Evolutionary conservation across 768 basidiomycete genomes (phyloP).

Genomic region (Russula olivacea): DNA sequence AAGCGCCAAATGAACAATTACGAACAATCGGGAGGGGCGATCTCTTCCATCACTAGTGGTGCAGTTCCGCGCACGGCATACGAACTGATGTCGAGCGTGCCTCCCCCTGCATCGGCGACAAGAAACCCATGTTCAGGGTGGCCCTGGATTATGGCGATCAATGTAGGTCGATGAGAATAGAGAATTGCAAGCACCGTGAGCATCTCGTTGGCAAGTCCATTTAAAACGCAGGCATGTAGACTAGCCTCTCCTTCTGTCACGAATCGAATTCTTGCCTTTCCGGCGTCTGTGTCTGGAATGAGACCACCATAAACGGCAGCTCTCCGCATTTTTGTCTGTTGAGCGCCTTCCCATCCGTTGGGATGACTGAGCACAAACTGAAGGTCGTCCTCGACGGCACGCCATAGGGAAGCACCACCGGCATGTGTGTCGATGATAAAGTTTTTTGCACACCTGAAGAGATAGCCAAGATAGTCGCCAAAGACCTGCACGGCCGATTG

Average conservation of each 20-base stretch:
- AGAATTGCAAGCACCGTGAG: constrained; percentile 48
- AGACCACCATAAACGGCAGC: constrained; percentile 66
- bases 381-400: constrained; percentile 59
- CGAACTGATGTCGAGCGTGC: constrained; percentile 75
- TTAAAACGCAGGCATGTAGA: constrained; percentile 73
- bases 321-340: constrained; percentile 71
- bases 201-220: constrained; percentile 70
- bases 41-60: constrained; percentile 75
- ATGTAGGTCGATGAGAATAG: background rate
- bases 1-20: constrained; percentile 6
- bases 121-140: constrained; percentile 72
- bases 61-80: constrained; percentile 66
- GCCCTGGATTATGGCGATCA: constrained; percentile 39
- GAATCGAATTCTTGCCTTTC: constrained; percentile 66
- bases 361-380: constrained; percentile 76
- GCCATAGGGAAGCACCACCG: constrained; percentile 64
- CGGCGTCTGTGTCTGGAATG: constrained; percentile 68
- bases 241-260: constrained; percentile 84
- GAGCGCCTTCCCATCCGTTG: constrained; percentile 78
- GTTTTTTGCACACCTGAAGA: constrained; percentile 64
- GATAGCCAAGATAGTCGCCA: constrained; percentile 71
- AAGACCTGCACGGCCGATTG: constrained; percentile 71
- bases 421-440: constrained; percentile 82
- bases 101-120: constrained; percentile 76
- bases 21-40: constrained; percentile 77